Percentiles rank a stretch among this genome's conserved stretches.
These are phyloP conservation scores for Funneliformis caledonium DNA, from an alignment of 371 early-diverging fungal species.

Conservation along the genomic window DNA sequence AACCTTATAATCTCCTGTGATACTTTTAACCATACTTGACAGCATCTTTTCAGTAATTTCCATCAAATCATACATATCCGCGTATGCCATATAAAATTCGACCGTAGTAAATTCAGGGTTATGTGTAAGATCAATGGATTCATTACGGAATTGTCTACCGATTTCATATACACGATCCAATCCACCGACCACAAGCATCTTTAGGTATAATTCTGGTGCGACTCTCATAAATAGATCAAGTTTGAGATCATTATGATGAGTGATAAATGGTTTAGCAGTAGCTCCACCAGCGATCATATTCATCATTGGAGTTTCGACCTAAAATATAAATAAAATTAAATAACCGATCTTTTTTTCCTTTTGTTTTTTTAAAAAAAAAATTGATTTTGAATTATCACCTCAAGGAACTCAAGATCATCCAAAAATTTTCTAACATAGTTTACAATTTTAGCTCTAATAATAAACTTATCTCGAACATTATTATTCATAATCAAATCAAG, in stretches of 20 bases:
- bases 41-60: constrained; percentile 87
- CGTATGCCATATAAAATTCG: constrained; percentile 97
- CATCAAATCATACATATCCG: constrained; percentile 83
- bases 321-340: constrained; percentile 82
- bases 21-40: constrained; percentile 80
- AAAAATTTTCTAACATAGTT: constrained; percentile 79
- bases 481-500: constrained; percentile 98
- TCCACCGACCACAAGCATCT: constrained; percentile 95
- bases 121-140: constrained; percentile 97
- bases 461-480: constrained; percentile 90
- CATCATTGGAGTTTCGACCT: constrained; percentile 97
- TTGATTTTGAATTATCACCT: constrained; percentile 60
- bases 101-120: constrained; percentile 99
- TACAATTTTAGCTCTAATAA: constrained; percentile 81
- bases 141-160: constrained; percentile 98
- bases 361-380: not conserved
- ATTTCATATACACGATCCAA: constrained; percentile 95
- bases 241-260: constrained; percentile 80
- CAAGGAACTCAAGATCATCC: constrained; percentile 81
- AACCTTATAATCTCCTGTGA: constrained; percentile 79
- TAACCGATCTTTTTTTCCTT: not conserved
- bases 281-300: constrained; percentile 93
- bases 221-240: constrained; percentile 88
- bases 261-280: constrained; percentile 93
- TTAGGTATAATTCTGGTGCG: constrained; percentile 95